A percentile compares a stretch with the other conserved stretches of the same genome.
These are phyloP conservation scores for Acanthochlamys bracteata DNA, from an alignment of 106 monocot species.

Conservation along the genomic window DNA sequence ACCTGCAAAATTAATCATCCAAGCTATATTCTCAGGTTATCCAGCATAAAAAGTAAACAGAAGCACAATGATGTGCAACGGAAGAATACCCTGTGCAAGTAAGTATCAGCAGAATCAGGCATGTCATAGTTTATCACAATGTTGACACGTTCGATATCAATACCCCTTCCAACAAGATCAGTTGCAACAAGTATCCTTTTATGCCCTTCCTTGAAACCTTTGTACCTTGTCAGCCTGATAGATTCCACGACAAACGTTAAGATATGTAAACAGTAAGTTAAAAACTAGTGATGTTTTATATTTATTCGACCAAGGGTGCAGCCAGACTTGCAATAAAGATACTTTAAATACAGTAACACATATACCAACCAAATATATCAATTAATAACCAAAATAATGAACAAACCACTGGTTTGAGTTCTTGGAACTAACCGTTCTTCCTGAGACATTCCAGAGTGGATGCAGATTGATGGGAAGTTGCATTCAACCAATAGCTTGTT, in stretches of 20 bases:
- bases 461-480: constrained; percentile 98
- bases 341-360: too few species aligned
- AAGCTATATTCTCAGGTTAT: neutral
- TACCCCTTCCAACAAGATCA: constrained; percentile 92
- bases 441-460: constrained; percentile 98
- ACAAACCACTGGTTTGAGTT: neutral
- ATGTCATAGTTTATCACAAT: constrained; percentile 99
- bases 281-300: neutral
- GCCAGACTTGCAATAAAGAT: too few species aligned
- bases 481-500: constrained; percentile 90
- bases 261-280: neutral
- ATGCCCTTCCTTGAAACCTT: constrained; percentile 95
- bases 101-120: constrained; percentile 99
- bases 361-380: too few species aligned
- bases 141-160: constrained; percentile 99
- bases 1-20: constrained; percentile 28
- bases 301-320: too few species aligned
- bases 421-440: constrained; percentile 57
- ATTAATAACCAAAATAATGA: neutral
- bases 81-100: constrained; percentile 78
- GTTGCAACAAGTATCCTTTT: constrained; percentile 97
- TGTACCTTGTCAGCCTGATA: constrained; percentile 85
- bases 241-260: neutral
- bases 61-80: neutral
- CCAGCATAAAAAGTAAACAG: neutral